Evolutionary conservation across 495 filamentous ascomycete species (phyloP).

Genomic region (Tuber melanosporum): DNA sequence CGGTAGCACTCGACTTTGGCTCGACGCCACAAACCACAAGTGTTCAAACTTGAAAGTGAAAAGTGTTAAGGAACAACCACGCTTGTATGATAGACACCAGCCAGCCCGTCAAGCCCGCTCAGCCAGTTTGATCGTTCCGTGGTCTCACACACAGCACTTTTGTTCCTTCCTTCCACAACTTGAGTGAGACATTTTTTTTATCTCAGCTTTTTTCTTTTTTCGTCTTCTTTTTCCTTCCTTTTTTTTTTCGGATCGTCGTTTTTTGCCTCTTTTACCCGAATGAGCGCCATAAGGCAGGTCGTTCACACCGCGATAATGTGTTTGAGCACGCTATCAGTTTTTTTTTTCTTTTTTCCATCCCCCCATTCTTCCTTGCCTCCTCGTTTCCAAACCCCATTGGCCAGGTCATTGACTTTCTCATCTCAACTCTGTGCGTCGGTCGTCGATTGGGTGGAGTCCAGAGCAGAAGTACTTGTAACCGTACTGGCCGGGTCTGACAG

Average conservation of each 20-base stretch:
- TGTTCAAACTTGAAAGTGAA: no score
- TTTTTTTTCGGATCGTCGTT: not conserved
- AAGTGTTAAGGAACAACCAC: not conserved
- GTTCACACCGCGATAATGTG: not conserved
- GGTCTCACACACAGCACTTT: not conserved
- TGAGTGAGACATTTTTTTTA: not conserved
- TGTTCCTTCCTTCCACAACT: not conserved
- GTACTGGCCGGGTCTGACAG: not conserved
- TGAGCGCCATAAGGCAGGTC: not conserved
- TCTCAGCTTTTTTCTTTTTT: not conserved
- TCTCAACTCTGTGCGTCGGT: not conserved
- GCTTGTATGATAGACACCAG: not conserved
- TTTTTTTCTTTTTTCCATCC: not conserved
- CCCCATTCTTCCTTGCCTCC: no score
- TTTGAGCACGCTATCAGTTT: no score
- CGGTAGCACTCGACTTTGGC: not conserved
- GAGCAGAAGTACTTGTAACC: not conserved
- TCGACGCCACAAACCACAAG: not conserved
- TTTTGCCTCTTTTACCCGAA: not conserved
- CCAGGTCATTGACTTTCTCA: not conserved
- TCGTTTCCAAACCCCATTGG: not conserved
- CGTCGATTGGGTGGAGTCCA: not conserved
- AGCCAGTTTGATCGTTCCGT: not conserved
- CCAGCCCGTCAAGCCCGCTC: not conserved
- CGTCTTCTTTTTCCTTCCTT: not conserved